phyloP scores from a whole-genome alignment of 2,329 filamentous ascomycete genomes.

The Penicillium sp. region DNA sequence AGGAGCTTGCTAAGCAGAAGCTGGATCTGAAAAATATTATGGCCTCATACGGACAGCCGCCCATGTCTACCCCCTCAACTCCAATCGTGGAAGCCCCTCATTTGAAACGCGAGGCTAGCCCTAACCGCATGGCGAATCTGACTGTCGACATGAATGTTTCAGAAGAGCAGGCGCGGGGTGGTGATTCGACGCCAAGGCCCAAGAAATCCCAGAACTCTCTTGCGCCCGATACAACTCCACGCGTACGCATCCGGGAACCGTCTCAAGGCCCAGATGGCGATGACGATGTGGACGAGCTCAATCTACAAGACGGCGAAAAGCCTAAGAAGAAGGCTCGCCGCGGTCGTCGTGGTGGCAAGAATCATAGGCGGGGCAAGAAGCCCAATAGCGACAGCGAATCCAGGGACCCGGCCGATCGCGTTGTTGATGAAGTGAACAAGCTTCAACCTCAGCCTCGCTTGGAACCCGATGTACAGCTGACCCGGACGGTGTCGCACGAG shows the following conservation, averaged over 20 bases:
- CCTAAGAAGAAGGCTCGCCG: conserved; percentile 63
- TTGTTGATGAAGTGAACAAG: conserved; percentile 50
- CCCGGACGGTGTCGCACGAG: conserved; percentile 47
- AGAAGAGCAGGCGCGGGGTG: no score
- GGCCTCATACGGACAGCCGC: conserved; percentile 30
- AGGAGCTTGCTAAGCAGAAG: conserved; percentile 37
- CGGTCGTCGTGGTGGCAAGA: conserved; percentile 63
- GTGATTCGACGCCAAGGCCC: conserved; percentile 20
- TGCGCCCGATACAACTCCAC: conserved; percentile 28
- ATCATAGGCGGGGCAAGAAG: conserved; percentile 49
- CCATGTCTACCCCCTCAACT: conserved; percentile 34
- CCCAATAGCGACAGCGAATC: conserved; percentile 46
- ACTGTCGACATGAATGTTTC: no score
- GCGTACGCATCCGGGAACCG: conserved; percentile 36
- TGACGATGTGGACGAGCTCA: no score
- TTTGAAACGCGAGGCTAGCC: no score
- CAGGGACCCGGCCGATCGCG: conserved; percentile 49
- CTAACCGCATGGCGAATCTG: conserved; percentile 28
- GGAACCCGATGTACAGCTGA: conserved; percentile 55
- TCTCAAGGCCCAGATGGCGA: conserved; percentile 28
- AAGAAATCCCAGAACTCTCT: no score
- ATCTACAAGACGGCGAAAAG: conserved; percentile 31
- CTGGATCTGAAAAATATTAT: conserved; percentile 40
- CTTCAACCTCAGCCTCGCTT: conserved; percentile 40
- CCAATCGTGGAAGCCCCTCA: no score